A percentile compares a stretch with the other conserved stretches of the same genome.
Evolutionary conservation across 371 early-diverging fungal species (phyloP).

Genomic region (Homolaphlyctis polyrhiza): DNA sequence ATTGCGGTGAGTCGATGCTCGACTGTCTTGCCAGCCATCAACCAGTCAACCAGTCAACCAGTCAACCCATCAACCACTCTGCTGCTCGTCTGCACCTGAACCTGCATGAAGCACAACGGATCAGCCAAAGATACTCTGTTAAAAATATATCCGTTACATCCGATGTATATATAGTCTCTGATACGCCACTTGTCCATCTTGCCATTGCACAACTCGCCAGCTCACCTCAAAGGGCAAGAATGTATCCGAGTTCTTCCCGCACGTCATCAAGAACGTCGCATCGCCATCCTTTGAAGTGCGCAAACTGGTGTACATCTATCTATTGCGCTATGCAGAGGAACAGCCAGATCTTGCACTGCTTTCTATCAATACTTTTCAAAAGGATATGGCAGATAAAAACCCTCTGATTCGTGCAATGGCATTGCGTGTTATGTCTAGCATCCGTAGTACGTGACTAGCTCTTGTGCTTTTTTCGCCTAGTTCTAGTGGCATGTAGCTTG

Average conservation of each 20-base stretch:
- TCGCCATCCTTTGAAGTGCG: conserved; percentile 85
- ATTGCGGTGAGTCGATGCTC: conserved; percentile 62
- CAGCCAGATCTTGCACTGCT: conserved; percentile 92
- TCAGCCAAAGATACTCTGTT: too few relatives aligned
- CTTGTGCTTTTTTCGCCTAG: neutral
- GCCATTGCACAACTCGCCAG: too few relatives aligned
- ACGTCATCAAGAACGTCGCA: conserved; percentile 95
- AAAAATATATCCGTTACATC: too few relatives aligned
- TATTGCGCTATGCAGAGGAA: conserved; percentile 88
- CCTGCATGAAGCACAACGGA: too few relatives aligned
- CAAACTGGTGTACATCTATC: conserved; percentile 90
- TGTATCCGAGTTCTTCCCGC: conserved; percentile 87
- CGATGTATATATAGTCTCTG: too few relatives aligned
- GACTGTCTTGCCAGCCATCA: too few relatives aligned
- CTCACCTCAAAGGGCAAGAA: conserved; percentile 90
- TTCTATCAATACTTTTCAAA: conserved; percentile 95
- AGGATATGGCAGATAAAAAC: conserved; percentile 84
- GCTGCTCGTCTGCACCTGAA: too few relatives aligned
- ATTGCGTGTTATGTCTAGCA: conserved; percentile 89
- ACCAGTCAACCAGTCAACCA: too few relatives aligned
- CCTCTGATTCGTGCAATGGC: conserved; percentile 93
- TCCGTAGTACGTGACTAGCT: conserved; percentile 45
- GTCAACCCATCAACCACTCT: too few relatives aligned
- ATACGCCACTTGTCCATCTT: conserved; percentile 1
- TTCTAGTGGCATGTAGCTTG: conserved; percentile 1